Base-by-base conservation (phyloP, 2,329 filamentous ascomycete genomes). In the Talaromyces sp. region DNA sequence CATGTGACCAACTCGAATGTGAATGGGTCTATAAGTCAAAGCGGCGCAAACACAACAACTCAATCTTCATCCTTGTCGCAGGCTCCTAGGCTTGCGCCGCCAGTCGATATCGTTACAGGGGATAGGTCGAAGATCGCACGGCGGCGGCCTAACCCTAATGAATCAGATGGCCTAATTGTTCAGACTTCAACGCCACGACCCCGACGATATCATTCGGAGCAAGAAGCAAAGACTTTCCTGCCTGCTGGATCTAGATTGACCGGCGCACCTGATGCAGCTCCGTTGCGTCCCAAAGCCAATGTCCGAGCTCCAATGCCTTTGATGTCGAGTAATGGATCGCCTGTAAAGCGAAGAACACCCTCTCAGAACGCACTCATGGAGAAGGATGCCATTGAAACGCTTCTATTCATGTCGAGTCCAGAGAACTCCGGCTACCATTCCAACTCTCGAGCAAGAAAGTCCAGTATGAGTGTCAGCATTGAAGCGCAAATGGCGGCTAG, bases 331-430 rank as follows among this genome's bases (percentile, higher is more conserved):
- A 56, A 60, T 24, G 45, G 19, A 13, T 61, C 64, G 5, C 47
- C 64, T 8, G n/a, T 63, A 8, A 66, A 66, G 52, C 74, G 68
- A 62, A 71, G 76, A 56, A 78, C 76, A 0, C 76, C 78, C 6
- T 78, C 77, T 54, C 78, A 81, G 66, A 81, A 76, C 60, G 78
- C 79, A 16, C 74, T 77, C 1, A 82, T 82, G 78, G 81, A 83
- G 67, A 78, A 82, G 66, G 81, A 83, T 66, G 81, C 81, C 11
- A 81, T 83, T n/a, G 81, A 83, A 70, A 82, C 80, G 0, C 70
- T 83, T 10, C 70, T 83, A 9, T 82, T 82, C 70, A 82, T 83
- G 81, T 81, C 80, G 47, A 83, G 81, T 62, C 81, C 81, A 1
- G 80, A 78, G 37, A 81, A 82, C 62, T 81, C 80, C 5, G 78